Conservation (phyloP, 257 asterid genomes). For the Coffea eugenioides region DNA sequence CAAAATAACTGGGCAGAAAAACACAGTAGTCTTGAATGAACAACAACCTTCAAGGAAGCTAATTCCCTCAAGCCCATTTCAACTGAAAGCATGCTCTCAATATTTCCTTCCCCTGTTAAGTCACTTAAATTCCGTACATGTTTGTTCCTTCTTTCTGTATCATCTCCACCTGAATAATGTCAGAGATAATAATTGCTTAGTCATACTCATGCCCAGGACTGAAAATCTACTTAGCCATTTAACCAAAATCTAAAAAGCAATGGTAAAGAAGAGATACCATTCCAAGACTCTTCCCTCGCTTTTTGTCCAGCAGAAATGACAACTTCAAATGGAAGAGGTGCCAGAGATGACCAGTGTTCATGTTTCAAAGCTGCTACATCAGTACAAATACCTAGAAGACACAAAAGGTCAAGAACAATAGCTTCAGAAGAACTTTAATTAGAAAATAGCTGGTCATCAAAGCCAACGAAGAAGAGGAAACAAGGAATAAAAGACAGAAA, state of each 20-base stretch:
- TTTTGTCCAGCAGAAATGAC: constrained; percentile 96
- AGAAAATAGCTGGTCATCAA: not conserved
- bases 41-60: constrained; percentile 86
- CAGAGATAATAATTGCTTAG: constrained; percentile 23
- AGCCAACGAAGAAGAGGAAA: not conserved
- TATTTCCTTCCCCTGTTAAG: constrained; percentile 96
- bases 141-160: constrained; percentile 40
- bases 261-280: constrained; percentile 52
- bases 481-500: not conserved
- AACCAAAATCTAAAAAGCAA: constrained; percentile 5
- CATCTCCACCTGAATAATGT: constrained; percentile 46
- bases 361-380: constrained; percentile 77
- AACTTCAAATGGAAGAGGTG: constrained; percentile 97
- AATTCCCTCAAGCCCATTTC: constrained; percentile 98
- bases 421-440: constrained; percentile 5
- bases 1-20: not conserved
- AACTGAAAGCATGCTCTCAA: constrained; percentile 97
- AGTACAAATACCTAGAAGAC: constrained; percentile 74
- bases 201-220: constrained; percentile 20
- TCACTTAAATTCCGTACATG: constrained; percentile 74
- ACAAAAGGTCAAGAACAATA: constrained; percentile 20
- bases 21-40: not conserved
- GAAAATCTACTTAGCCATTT: constrained; percentile 9
- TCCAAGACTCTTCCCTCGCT: constrained; percentile 89
- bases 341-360: constrained; percentile 95